phyloP scores from a whole-genome alignment of 1,139 yeast species.

The Suhomyces taliae region DNA sequence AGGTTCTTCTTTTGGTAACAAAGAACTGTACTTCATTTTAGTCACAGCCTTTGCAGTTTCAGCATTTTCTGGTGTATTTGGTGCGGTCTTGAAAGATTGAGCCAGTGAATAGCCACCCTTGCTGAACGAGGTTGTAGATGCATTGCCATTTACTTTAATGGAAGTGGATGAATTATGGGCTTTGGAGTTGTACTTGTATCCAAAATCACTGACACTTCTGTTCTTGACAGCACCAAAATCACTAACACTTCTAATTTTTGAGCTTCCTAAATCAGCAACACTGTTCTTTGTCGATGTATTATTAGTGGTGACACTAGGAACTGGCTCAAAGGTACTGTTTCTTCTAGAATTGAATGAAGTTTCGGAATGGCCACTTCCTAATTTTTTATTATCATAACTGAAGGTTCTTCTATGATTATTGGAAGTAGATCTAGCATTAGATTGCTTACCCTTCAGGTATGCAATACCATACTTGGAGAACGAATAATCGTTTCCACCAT shows the following conservation, averaged over 20 bases:
- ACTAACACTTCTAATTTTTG: conserved; percentile 1
- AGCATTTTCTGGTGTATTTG: conserved; percentile 1
- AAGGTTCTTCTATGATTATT: background rate
- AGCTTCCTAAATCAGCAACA: background rate
- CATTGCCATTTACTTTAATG: background rate
- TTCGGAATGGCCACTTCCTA: background rate
- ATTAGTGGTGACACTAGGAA: too few relatives aligned
- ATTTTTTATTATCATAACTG: background rate
- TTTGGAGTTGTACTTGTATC: background rate
- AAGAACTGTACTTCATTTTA: background rate
- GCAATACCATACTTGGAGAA: conserved; percentile 30
- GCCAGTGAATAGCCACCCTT: background rate
- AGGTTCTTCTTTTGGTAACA: background rate
- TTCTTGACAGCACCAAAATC: background rate
- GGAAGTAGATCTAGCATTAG: background rate
- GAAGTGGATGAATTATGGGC: background rate
- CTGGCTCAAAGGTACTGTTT: background rate
- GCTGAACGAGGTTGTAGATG: background rate
- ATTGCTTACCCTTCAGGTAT: background rate
- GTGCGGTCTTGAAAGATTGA: conserved; percentile 1
- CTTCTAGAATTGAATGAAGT: background rate
- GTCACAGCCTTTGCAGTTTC: background rate
- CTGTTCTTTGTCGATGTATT: too few relatives aligned
- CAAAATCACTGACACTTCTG: conserved; percentile 1
- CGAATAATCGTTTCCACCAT: conserved; percentile 32